Base-by-base conservation (phyloP, 2,329 filamentous ascomycete species). In the Penicillium digitatum region DNA sequence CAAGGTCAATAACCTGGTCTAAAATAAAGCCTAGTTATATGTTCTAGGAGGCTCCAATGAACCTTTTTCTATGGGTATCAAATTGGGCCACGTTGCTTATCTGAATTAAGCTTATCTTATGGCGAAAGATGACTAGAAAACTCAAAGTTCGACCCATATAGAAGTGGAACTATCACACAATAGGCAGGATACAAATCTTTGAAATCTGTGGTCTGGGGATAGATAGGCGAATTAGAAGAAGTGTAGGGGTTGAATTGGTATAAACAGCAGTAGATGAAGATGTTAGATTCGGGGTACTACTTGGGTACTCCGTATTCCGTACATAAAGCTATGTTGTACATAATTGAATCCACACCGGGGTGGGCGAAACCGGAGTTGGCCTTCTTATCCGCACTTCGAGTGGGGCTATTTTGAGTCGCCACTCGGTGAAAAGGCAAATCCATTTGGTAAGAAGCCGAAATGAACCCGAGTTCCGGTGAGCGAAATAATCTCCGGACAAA, bases 81-180 rank as follows among this genome's bases (percentile, higher is more conserved):
- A 31, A 14, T 16, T 12, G 3, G 20, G 10, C 6, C 24, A 38
- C 12, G 14, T 26, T 32, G 31, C 45, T 49, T 49, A 37, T 54
- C 31, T 16, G 9, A 18, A 44, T 38, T 54, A 54, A 54, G 52
- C n/a, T 54, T 53, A 48, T 48, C 22, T 35, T 11, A 26, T n/a
- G 26, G n/a, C n/a, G n/a, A n/a, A n/a, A n/a, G n/a, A n/a, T n/a
- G n/a, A n/a, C n/a, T n/a, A n/a, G n/a, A 45, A 29, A 8, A 24
- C 16, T 9, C 8, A 24, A 22, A 38, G 14, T 35, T 29, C 3
- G 24, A 12, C n/a, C 31, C 32, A 12, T n/a, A 6, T 27, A 14
- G 5, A 10, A 26, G n/a, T 29, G 34, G 34, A 29, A 47, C 40
- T 31, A 35, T 38, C 14, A 26, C 50, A 5, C 18, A 31, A 14